Evolutionary conservation across 495 filamentous ascomycete species (phyloP), one percentile per base, ranked within the genome.

Genomic region (Talaromyces adpressus): DNA sequence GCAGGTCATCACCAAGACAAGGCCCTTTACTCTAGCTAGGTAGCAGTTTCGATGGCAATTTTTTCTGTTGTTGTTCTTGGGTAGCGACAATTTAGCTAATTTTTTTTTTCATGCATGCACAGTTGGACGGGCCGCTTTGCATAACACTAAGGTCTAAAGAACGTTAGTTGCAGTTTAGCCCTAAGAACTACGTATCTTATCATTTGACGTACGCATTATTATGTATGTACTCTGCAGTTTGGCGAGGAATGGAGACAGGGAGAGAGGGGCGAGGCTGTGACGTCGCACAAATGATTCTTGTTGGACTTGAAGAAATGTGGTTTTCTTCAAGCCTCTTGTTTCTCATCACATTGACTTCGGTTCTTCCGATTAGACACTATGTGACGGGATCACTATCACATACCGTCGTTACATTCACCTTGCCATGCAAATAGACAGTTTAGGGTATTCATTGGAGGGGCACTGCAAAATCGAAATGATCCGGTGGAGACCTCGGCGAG

Each of bases 121-220:
- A 45, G 58, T 60, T 60, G 58, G 32, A 60, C 58, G 58, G 58
- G 58, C 58, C 58, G 58, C 58, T 47, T 60, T 60, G 58, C 58
- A 45, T 60, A 45, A 27, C 52, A 56, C 52, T 56, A 56, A 56
- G 52, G 27, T 14, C 52, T 14, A 56, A 29, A 56, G 23, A 18
- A 29, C 23, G 52, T 27, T 56, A 56, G 22, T 56, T 14, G 4
- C 52, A 58, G 29, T 8, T 36, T 58, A 58, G 56, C 56, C 56
- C 56, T 58, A 58, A 36, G 27, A 36, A 16, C 45, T 20, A 20
- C 45, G 45, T 20, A 49, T n/a, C 51, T 27, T 54, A 54, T 29
- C 51, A 20, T 54, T 29, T 14, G 51, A 54, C 51, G 23, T 54
- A 54, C 51, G 23, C 29, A 54, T 27, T 20, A 49, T 20, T 22